These are phyloP conservation scores for Cicer pinnatifidum DNA, from an alignment of 306 rosid species.

Conservation along the genomic window DNA sequence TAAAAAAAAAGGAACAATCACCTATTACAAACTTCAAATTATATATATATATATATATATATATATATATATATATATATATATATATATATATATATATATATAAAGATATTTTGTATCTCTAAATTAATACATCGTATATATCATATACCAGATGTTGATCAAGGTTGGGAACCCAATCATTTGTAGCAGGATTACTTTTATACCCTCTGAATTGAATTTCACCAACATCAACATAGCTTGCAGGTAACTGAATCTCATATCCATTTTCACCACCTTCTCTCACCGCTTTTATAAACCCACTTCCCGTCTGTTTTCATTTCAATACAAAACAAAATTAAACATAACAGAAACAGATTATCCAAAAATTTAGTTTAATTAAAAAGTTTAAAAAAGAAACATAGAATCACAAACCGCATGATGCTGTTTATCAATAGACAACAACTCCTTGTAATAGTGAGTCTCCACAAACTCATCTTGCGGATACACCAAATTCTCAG, in stretches of 20 bases:
- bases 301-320: slow-evolving; percentile 67
- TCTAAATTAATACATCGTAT: too few species aligned
- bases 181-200: slow-evolving; percentile 87
- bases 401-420: slow-evolving; percentile 55
- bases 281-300: slow-evolving; percentile 60
- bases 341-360: not conserved
- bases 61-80: too few species aligned
- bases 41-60: too few species aligned
- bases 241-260: slow-evolving; percentile 36
- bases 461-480: slow-evolving; percentile 75
- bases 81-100: too few species aligned
- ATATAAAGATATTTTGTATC: too few species aligned
- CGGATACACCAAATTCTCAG: slow-evolving; percentile 39
- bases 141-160: slow-evolving; percentile 45
- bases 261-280: slow-evolving; percentile 47
- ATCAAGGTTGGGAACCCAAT: slow-evolving; percentile 67
- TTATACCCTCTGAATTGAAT: slow-evolving; percentile 37
- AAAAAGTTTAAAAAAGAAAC: not conserved
- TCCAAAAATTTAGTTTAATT: too few species aligned
- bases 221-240: slow-evolving; percentile 37
- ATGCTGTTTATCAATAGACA: slow-evolving; percentile 66
- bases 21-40: too few species aligned
- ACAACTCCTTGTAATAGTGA: slow-evolving; percentile 60
- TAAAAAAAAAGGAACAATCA: too few species aligned
- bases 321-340: not conserved